Base-by-base conservation (phyloP, 371 early-diverging fungal species). In the Umbelopsis sp. region DNA sequence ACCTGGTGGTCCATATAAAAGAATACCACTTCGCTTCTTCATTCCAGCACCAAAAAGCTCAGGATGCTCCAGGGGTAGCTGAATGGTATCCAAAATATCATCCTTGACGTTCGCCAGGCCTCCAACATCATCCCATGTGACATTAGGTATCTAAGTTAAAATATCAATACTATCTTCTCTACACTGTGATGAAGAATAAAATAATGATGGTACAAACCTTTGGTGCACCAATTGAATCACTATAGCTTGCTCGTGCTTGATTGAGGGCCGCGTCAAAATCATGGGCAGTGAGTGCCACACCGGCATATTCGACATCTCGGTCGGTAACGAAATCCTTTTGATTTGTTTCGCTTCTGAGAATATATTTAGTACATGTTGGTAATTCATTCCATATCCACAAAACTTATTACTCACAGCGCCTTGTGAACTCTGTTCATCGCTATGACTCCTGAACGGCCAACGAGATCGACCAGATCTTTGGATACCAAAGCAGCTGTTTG, bases 51-150 rank as follows among this genome's bases (percentile, higher is more conserved):
- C 95, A 83, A 99, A 99, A 37, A 99, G 86, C 63, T 99, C 97
- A 10, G 98, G 97, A 69, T 98, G 96, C 70, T 95, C 92, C 57
- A 99, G 76, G 3, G 99, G 99, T 14, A 99, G 87, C 70, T 99
- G 96, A 57, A 99, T 97, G 0, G 99, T 98, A 75, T 99, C 99
- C 35, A 95, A 76, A 71, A 99, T 97, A 70, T 96, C 96, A 70
- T 94, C 92, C 76, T 99, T 99, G 52, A 99, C 99, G 51, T 93
- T 89, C 9, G 96, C 95, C 65, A 99, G 79, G 12, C 99, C 99
- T 67, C 99, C 99, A 25, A 99, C 96, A 80, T 99, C 99, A 67
- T 96, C 97, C 97, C 99, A 99, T 10, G 92, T 94, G 22, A 99
- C 96, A 62, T 89, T 92, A 6, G 98, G 97, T 66, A 97, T 97